phyloP scores from a whole-genome alignment of 23 red algal species.

The Gracilariopsis chorda region DNA sequence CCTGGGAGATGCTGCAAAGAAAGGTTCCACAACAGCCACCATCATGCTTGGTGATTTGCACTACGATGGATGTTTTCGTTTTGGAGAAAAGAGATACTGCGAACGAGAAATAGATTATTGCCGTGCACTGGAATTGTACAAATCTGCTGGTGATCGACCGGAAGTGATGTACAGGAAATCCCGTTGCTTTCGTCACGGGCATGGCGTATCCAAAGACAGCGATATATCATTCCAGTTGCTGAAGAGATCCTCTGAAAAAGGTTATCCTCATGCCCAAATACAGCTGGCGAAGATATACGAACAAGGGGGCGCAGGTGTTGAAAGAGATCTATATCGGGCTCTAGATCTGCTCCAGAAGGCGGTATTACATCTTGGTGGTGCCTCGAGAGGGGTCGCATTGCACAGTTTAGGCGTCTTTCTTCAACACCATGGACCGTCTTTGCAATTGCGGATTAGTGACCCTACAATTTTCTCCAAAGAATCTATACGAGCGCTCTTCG shows the following conservation, averaged over 20 bases:
- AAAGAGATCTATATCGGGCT: neutral
- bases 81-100: neutral
- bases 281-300: neutral
- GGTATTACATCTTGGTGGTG: neutral
- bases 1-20: conserved; percentile 34
- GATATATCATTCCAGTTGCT: neutral
- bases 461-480: neutral
- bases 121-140: neutral
- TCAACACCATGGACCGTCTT: neutral
- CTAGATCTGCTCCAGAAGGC: neutral
- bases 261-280: conserved; percentile 20
- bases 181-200: neutral
- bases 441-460: neutral
- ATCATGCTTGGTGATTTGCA: conserved; percentile 52
- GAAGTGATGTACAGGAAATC: conserved; percentile 9
- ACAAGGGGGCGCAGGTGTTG: neutral
- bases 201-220: neutral
- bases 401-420: neutral
- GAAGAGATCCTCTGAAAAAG: neutral
- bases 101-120: neutral
- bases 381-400: neutral
- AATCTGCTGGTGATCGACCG: neutral
- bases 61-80: conserved; percentile 10
- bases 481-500: conserved; percentile 7
- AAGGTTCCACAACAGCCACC: conserved; percentile 4